Conservation (phyloP, 345 rosid species). For the Gossypium mustelinum region DNA sequence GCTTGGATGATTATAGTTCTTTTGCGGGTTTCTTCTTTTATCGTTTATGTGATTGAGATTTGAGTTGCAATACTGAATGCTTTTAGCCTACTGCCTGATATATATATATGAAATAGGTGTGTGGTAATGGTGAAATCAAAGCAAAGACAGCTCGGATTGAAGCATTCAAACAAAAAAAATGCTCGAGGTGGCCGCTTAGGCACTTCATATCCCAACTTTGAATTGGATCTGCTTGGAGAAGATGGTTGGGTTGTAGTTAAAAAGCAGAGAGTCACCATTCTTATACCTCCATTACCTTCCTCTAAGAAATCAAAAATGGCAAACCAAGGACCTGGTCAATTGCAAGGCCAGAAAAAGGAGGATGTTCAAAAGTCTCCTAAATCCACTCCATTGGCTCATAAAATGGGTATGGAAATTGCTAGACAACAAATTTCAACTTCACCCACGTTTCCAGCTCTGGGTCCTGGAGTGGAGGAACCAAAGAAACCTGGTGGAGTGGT, state of each 20-base stretch:
- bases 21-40: not conserved
- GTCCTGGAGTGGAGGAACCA: conserved; percentile 21
- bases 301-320: conserved; percentile 25
- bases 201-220: conserved; percentile 21
- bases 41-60: not conserved
- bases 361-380: conserved; percentile 20
- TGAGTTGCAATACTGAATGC: not conserved
- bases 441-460: conserved; percentile 19
- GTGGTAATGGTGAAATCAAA: conserved; percentile 43
- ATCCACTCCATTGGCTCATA: conserved; percentile 14
- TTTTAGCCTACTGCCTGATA: not conserved
- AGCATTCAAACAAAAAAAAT: conserved; percentile 15
- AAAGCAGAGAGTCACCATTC: conserved; percentile 62
- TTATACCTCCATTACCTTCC: conserved; percentile 48
- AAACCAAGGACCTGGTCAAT: conserved; percentile 33
- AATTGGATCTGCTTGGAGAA: conserved; percentile 33
- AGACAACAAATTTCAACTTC: conserved; percentile 15
- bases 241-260: conserved; percentile 73
- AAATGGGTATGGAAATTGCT: conserved; percentile 16
- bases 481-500: conserved; percentile 8
- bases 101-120: conserved; percentile 14
- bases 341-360: conserved; percentile 19
- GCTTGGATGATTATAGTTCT: too few relatives aligned
- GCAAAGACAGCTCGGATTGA: conserved; percentile 28
- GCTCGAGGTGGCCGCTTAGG: conserved; percentile 12